Conservation (phyloP, 2,329 filamentous ascomycete genomes). For the Lasiodiplodia theobromae region DNA sequence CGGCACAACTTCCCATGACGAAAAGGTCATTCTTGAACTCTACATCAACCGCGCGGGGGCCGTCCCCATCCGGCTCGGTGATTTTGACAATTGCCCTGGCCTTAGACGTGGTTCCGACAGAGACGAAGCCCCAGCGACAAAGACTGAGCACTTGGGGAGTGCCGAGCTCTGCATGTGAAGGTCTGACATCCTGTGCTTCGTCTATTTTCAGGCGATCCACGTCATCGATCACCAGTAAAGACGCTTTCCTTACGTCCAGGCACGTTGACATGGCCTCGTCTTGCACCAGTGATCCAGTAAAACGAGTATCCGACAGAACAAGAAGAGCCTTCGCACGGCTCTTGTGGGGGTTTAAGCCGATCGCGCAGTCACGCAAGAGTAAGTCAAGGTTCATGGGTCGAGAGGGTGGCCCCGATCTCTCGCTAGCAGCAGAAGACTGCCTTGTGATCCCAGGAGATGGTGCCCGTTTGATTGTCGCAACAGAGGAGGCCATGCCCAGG, state of each 20-base stretch:
- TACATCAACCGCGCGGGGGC: slow-evolving; percentile 74
- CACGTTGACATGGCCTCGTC: slow-evolving; percentile 66
- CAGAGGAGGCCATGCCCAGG: slow-evolving; percentile 76
- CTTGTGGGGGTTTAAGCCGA: slow-evolving; percentile 84
- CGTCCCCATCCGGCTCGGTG: slow-evolving; percentile 61
- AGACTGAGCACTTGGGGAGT: slow-evolving; percentile 58
- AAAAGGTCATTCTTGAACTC: slow-evolving; percentile 86
- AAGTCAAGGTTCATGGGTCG: slow-evolving; percentile 70
- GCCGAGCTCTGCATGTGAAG: slow-evolving; percentile 33
- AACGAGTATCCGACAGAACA: slow-evolving; percentile 77
- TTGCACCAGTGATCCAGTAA: slow-evolving; percentile 58
- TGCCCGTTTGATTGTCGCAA: slow-evolving; percentile 76
- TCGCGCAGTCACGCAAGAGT: slow-evolving; percentile 78
- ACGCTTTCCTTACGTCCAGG: slow-evolving; percentile 78
- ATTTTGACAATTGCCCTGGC: slow-evolving; percentile 74
- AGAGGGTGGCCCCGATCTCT: slow-evolving; percentile 33
- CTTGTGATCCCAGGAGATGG: slow-evolving; percentile 57
- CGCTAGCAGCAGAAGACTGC: slow-evolving; percentile 40
- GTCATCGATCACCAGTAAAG: slow-evolving; percentile 83
- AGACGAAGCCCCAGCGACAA: slow-evolving; percentile 76
- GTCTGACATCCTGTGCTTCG: slow-evolving; percentile 30
- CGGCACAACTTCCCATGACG: slow-evolving; percentile 92
- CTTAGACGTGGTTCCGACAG: slow-evolving; percentile 85
- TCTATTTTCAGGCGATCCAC: slow-evolving; percentile 54
- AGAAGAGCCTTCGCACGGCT: slow-evolving; percentile 78